A percentile compares a stretch with the other conserved stretches of the same genome.
Evolutionary conservation across 1,139 yeast genomes (phyloP).

Genomic region (Saccharomyces hybrid): DNA sequence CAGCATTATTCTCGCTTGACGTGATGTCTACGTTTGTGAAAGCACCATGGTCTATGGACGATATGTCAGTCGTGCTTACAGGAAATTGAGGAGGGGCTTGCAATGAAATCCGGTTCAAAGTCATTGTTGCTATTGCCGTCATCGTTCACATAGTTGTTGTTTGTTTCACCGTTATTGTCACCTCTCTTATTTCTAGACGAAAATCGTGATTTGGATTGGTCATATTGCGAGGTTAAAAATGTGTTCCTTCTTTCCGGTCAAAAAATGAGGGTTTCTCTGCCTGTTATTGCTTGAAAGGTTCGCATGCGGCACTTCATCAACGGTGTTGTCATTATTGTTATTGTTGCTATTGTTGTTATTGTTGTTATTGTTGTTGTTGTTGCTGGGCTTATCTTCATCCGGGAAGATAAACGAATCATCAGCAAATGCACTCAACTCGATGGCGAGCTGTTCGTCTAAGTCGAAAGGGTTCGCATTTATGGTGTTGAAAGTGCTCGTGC

Average conservation of each 20-base stretch:
- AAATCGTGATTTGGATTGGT: conserved; percentile 27
- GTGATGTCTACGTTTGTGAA: conserved; percentile 24
- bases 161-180: conserved; percentile 3
- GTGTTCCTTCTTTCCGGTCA: conserved; percentile 29
- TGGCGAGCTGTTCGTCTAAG: conserved; percentile 60
- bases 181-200: conserved; percentile 17
- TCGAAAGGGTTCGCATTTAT: conserved; percentile 27
- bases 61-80: background rate
- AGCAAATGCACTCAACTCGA: conserved; percentile 73
- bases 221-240: conserved; percentile 30
- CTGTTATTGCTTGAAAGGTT: conserved; percentile 3
- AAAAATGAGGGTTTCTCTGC: conserved; percentile 18
- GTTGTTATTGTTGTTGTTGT: conserved; percentile 6
- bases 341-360: conserved; percentile 8
- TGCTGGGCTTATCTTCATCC: conserved; percentile 59
- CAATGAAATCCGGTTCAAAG: conserved; percentile 1
- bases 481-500: background rate
- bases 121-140: background rate
- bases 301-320: conserved; percentile 3
- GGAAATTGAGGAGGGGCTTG: background rate
- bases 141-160: background rate
- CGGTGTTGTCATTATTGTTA: conserved; percentile 5
- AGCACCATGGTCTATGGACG: conserved; percentile 22
- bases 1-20: conserved; percentile 6
- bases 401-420: conserved; percentile 72